Conservation (phyloP, 176 grass and related monocot genomes). For the Alloteropsis semialata region DNA sequence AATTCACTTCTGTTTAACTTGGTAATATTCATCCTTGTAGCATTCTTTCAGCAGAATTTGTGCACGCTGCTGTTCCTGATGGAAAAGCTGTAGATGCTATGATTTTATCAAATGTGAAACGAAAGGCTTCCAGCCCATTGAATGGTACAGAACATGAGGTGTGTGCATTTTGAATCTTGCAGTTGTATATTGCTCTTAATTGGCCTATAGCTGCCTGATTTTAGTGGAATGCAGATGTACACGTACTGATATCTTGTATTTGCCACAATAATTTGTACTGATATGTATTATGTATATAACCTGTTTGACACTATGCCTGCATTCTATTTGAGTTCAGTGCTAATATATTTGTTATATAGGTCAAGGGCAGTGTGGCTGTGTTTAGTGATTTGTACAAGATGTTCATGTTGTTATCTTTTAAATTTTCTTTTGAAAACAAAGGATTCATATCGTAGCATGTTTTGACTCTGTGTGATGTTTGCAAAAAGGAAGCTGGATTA, state of each 20-base stretch:
- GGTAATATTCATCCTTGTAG: constrained; percentile 86
- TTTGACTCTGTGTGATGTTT: background rate
- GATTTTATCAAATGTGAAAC: constrained; percentile 71
- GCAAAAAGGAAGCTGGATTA: background rate
- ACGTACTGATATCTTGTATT: background rate
- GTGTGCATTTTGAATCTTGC: constrained; percentile 29
- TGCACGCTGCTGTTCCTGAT: constrained; percentile 89
- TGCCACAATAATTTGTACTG: background rate
- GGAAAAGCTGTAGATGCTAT: constrained; percentile 68
- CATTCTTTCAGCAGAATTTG: constrained; percentile 99
- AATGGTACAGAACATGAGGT: constrained; percentile 82
- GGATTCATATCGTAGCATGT: background rate
- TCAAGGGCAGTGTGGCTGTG: background rate
- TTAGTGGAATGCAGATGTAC: constrained; percentile 10
- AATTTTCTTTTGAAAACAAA: background rate
- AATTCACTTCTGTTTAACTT: constrained; percentile 57
- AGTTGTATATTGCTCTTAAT: constrained; percentile 18
- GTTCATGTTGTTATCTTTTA: background rate
- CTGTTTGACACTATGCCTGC: background rate
- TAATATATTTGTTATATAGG: background rate
- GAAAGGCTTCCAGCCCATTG: constrained; percentile 45
- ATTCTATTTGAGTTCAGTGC: background rate
- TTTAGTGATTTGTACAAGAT: background rate
- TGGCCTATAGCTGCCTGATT: background rate
- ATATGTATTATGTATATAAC: background rate